Conservation (phyloP, 208 protist genomes). For the Crithidia bombi region DNA sequence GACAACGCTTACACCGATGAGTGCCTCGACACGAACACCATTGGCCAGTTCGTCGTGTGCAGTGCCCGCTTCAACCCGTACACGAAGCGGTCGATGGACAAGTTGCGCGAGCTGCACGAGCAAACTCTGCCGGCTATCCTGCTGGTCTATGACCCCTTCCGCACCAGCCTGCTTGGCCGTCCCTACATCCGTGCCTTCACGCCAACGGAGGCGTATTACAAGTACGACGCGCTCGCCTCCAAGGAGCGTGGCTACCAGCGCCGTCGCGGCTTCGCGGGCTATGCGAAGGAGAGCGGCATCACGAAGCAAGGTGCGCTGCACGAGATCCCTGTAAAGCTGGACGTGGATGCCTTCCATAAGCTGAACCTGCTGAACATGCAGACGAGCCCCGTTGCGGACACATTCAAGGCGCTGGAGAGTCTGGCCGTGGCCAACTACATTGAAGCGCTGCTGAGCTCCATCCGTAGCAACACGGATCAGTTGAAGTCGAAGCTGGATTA, state of each 20-base stretch:
- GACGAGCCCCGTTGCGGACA: constrained; percentile 31
- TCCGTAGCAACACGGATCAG: constrained; percentile 47
- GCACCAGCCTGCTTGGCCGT: constrained; percentile 60
- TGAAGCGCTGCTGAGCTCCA: constrained; percentile 48
- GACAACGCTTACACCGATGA: constrained; percentile 47
- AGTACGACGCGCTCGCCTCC: constrained; percentile 40
- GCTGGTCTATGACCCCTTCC: constrained; percentile 74
- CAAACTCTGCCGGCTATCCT: constrained; percentile 59
- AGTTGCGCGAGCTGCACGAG: constrained; percentile 51
- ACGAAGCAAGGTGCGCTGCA: constrained; percentile 56
- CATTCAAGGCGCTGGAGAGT: constrained; percentile 46
- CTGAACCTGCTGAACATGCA: constrained; percentile 47
- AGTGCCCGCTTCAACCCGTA: constrained; percentile 52
- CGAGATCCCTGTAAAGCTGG: constrained; percentile 67
- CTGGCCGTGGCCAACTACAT: constrained; percentile 60
- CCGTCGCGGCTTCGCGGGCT: constrained; percentile 32
- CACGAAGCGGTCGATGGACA: constrained; percentile 39
- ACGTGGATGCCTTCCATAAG: constrained; percentile 66
- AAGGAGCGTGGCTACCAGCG: constrained; percentile 29
- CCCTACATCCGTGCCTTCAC: constrained; percentile 70
- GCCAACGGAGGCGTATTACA: constrained; percentile 57
- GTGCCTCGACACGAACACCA: constrained; percentile 62
- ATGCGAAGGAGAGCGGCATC: constrained; percentile 54
- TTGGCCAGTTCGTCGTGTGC: constrained; percentile 65
- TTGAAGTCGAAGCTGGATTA: constrained; percentile 42